Evolutionary conservation across 2,329 filamentous ascomycete species (phyloP).

Genomic region (Alternaria sp.): DNA sequence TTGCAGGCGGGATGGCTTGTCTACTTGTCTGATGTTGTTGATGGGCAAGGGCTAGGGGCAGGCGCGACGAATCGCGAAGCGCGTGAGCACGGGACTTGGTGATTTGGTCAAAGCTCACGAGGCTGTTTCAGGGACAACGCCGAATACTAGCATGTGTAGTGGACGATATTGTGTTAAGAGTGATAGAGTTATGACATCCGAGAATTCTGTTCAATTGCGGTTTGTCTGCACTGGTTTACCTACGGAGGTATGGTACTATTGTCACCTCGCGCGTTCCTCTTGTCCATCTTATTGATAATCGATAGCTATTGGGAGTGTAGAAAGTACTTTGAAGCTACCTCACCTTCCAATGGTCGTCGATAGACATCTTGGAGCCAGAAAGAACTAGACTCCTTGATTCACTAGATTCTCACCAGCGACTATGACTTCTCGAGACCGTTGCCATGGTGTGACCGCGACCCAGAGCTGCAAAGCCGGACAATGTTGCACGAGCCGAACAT

Average conservation of each 20-base stretch:
- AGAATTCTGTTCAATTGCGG: not conserved
- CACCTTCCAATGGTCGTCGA: not conserved
- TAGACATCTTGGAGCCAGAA: not conserved
- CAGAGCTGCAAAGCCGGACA: not conserved
- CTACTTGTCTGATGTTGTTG: constrained; percentile 4
- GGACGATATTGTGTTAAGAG: not conserved
- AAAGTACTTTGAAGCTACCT: not conserved
- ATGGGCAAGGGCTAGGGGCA: constrained; percentile 12
- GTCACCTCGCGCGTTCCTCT: not conserved
- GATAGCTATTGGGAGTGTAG: not conserved
- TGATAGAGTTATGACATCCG: not conserved
- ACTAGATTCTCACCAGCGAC: not conserved
- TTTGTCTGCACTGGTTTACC: not conserved
- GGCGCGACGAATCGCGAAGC: constrained; percentile 26
- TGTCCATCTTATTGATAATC: not conserved
- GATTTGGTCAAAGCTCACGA: constrained; percentile 11
- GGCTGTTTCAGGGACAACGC: not conserved
- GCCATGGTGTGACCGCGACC: not conserved
- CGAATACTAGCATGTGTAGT: not conserved
- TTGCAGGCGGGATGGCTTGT: not conserved
- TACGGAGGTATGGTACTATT: not conserved
- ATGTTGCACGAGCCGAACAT: not conserved
- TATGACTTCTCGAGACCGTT: not conserved
- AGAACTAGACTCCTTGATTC: not conserved
- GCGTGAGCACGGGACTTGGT: constrained; percentile 39